Base-by-base conservation (phyloP, 108 stramenopile species). In the Nitzschia sp. region DNA sequence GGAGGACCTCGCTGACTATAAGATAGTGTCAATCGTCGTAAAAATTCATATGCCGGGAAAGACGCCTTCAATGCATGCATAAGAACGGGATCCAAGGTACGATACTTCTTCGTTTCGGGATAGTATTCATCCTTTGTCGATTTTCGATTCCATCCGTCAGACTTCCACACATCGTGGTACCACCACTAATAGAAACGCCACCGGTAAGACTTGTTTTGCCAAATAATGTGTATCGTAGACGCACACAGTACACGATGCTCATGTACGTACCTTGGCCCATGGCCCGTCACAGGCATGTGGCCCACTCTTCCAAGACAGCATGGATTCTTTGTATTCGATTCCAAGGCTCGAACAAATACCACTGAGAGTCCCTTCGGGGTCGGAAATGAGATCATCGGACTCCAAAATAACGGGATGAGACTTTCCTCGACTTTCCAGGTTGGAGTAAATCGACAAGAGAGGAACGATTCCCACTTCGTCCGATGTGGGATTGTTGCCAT, bases 401-500 rank as follows among this genome's bases (percentile, higher is more conserved):
- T 96, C 93, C 2, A 95, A 28, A 2, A 96, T 82, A 21, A 93
- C 51, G 21, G 73, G 28, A 49, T 63, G 4, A 23, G 51, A 31
- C 34, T 76, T 51, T 2, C 0, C 31, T 35, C 30, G 31, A 59
- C 60, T 72, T 56, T 66, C 64, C 9, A 94, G 28, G 29, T 79
- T 77, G 26, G 93, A 85, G 74, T 92, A 92, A 25, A 92, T 81
- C 32, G 79, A 64, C 48, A 95, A 54, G 38, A 96, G 59, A 3
- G 83, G 86, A 27, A 84, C 65, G 27, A 95, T 83, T 0, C 96
- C 94, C 59, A 97, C 79, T 78, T 96, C 91, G 47, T 90, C 89
- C 1, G 86, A 77, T 11, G 90, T 76, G 5, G 81, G 72, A 64
- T 74, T 77, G 49, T 86, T 77, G n/a, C 78, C 84, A 42, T 90